These are phyloP conservation scores for Lactarius psammicola DNA, from an alignment of 768 basidiomycete species.

Conservation along the genomic window DNA sequence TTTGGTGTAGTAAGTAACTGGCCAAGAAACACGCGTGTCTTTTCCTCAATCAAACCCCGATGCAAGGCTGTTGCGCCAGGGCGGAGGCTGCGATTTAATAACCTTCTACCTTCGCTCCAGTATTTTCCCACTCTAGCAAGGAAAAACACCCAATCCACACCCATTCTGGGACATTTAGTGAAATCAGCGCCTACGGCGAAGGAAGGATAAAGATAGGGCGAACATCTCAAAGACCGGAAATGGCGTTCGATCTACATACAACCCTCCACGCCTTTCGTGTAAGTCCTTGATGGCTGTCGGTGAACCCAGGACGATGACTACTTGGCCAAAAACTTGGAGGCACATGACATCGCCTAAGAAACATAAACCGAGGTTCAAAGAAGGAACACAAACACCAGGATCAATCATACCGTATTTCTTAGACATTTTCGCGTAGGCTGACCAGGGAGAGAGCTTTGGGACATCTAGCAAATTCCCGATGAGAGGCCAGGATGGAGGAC, in stretches of 20 bases:
- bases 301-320: slow-evolving; percentile 8
- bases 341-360: slow-evolving; percentile 5
- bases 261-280: slow-evolving; percentile 11
- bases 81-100: slow-evolving; percentile 14
- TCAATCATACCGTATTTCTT: background rate
- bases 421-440: background rate
- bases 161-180: background rate
- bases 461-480: slow-evolving; percentile 9
- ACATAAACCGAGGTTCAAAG: background rate
- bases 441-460: background rate
- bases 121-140: background rate
- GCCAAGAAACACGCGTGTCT: slow-evolving; percentile 4
- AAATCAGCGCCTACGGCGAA: background rate
- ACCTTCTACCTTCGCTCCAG: slow-evolving; percentile 1
- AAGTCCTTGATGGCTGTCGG: slow-evolving; percentile 12
- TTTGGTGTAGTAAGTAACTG: background rate
- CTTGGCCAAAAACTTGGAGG: slow-evolving; percentile 14
- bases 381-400: no score
- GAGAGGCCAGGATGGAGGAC: background rate
- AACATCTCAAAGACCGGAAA: slow-evolving; percentile 15
- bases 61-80: background rate
- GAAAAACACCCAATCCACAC: background rate
- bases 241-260: slow-evolving; percentile 5
- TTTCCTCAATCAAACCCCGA: slow-evolving; percentile 4
- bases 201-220: background rate